Conservation (phyloP, 257 asterid species). For the Przewalskia tangutica region DNA sequence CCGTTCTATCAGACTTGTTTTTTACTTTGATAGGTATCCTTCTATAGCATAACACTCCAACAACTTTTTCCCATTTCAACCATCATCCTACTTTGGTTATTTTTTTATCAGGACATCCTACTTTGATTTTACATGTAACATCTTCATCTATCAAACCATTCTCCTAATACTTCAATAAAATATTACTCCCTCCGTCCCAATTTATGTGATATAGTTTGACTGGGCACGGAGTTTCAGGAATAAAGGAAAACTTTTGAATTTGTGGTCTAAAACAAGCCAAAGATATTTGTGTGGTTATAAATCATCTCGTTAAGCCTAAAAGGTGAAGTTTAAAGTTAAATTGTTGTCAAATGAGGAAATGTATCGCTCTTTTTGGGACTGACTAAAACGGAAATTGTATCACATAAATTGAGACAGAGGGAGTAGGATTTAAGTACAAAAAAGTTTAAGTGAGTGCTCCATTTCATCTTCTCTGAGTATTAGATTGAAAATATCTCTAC, state of each 20-base stretch:
- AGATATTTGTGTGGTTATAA: too few species aligned
- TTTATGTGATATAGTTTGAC: too few species aligned
- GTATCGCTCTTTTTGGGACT: too few species aligned
- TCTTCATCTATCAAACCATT: not conserved
- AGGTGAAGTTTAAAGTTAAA: too few species aligned
- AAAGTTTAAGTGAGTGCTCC: not conserved
- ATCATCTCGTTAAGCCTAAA: too few species aligned
- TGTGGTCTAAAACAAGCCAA: too few species aligned
- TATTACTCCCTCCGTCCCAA: not conserved
- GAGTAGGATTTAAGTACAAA: not conserved
- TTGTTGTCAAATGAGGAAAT: too few species aligned
- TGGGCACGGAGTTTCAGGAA: too few species aligned
- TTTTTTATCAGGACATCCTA: too few species aligned
- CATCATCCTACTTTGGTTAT: not conserved
- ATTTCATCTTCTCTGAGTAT: not conserved
- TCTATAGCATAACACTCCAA: not conserved
- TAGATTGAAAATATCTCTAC: not conserved
- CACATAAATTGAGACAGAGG: too few species aligned
- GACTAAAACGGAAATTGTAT: too few species aligned
- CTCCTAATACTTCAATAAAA: not conserved
- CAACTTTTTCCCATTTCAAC: not conserved
- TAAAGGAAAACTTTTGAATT: too few species aligned
- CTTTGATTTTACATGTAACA: not conserved
- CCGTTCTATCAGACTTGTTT: not conserved
- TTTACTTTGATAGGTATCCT: not conserved